Evolutionary conservation across 148 eudicot species (phyloP).

Genomic region (Euryodendron excelsum): DNA sequence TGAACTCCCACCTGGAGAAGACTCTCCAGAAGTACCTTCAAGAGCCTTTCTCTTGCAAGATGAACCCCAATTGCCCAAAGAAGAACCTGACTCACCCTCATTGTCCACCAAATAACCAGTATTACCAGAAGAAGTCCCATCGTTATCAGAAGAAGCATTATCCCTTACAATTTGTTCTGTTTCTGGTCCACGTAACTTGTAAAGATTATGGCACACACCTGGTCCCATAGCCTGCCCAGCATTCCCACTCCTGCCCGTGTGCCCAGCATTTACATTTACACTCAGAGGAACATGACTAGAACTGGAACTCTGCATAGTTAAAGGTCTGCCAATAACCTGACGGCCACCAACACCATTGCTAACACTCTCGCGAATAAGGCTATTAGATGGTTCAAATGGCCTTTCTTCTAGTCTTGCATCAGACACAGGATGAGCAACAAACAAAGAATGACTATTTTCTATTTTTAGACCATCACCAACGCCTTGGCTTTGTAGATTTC

Average conservation of each 20-base stretch:
- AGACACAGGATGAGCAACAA: not conserved
- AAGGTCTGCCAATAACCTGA: conserved; percentile 10
- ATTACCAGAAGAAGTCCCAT: conserved; percentile 49
- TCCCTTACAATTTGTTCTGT: conserved; percentile 25
- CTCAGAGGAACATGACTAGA: conserved; percentile 25
- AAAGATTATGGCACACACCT: conserved; percentile 28
- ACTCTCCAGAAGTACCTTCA: conserved; percentile 62
- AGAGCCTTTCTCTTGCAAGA: conserved; percentile 75
- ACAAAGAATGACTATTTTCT: conserved; percentile 19
- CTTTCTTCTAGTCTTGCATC: too few species aligned
- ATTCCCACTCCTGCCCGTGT: conserved; percentile 28
- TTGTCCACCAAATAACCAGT: conserved; percentile 42
- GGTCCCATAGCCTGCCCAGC: conserved; percentile 21
- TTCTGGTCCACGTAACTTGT: conserved; percentile 36
- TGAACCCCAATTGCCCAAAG: conserved; percentile 56
- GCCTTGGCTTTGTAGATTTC: conserved; percentile 18
- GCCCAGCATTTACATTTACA: conserved; percentile 40
- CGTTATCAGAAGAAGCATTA: conserved; percentile 44
- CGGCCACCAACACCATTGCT: conserved; percentile 8
- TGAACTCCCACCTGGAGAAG: conserved; percentile 46
- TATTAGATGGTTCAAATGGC: conserved; percentile 26
- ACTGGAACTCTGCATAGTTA: conserved; percentile 20
- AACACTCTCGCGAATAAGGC: conserved; percentile 2
- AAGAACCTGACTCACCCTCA: conserved; percentile 46
- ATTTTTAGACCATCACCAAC: conserved; percentile 15